Percentiles rank a stretch among this genome's conserved stretches.
phyloP scores from a whole-genome alignment of 495 filamentous ascomycete genomes.

The Cairneyella variabilis region DNA sequence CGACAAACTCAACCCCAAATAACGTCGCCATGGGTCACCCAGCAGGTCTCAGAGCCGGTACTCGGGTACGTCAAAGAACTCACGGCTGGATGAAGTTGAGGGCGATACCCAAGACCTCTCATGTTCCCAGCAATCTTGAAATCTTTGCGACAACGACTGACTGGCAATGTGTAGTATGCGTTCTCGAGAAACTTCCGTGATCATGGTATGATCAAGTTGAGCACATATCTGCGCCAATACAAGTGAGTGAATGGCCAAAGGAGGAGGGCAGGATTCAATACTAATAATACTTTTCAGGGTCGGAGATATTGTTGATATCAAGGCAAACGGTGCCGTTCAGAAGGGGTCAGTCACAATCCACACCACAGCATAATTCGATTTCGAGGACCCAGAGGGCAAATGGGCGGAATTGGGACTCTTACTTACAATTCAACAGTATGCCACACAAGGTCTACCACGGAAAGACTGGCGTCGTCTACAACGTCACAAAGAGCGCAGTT shows the following conservation, averaged over 20 bases:
- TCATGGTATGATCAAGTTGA: conserved; percentile 84
- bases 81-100: no score
- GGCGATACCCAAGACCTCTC: not conserved
- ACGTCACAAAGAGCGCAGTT: conserved; percentile 92
- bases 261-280: conserved; percentile 10
- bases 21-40: conserved; percentile 79
- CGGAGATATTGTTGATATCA: conserved; percentile 95
- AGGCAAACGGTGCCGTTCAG: conserved; percentile 95
- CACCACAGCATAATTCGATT: not conserved
- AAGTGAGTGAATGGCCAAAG: conserved; percentile 49
- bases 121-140: not conserved
- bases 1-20: conserved; percentile 9
- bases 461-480: conserved; percentile 97
- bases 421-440: conserved; percentile 60
- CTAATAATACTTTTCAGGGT: conserved; percentile 55
- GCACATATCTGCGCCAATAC: conserved; percentile 89
- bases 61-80: conserved; percentile 69
- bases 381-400: not conserved
- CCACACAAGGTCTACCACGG: conserved; percentile 99
- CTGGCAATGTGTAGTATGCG: conserved; percentile 62
- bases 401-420: not conserved
- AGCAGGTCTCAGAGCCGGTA: conserved; percentile 89
- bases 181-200: conserved; percentile 92
- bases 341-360: conserved; percentile 68
- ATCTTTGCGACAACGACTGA: conserved; percentile 14